Evolutionary conservation across 495 filamentous ascomycete genomes (phyloP).

Genomic region (Cercophora newfieldiana): DNA sequence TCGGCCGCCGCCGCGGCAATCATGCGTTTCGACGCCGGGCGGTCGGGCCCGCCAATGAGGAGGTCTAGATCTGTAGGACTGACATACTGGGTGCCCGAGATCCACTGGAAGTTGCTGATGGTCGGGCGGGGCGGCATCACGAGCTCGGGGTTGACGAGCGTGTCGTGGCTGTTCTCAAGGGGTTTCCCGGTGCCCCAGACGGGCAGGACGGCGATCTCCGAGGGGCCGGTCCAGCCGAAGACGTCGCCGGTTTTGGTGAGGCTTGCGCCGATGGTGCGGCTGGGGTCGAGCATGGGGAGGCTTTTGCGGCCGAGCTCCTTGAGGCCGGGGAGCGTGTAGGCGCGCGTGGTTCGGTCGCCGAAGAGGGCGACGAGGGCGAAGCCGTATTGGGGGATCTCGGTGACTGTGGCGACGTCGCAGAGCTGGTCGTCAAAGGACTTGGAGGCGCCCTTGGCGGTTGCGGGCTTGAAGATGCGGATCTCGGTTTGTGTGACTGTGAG

Average conservation of each 20-base stretch:
- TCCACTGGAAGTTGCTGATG: conserved; percentile 94
- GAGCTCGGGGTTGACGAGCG: conserved; percentile 71
- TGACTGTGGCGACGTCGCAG: conserved; percentile 75
- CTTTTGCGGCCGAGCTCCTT: conserved; percentile 76
- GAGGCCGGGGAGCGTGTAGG: conserved; percentile 80
- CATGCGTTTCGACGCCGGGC: conserved; percentile 82
- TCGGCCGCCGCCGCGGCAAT: conserved; percentile 47
- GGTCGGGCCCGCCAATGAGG: conserved; percentile 83
- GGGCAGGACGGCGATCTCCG: conserved; percentile 75
- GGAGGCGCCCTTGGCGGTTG: conserved; percentile 79
- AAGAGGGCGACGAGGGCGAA: conserved; percentile 82
- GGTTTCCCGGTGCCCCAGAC: conserved; percentile 72
- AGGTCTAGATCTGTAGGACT: conserved; percentile 88
- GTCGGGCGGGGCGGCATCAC: conserved; percentile 80
- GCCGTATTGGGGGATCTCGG: conserved; percentile 68
- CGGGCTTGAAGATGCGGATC: conserved; percentile 81
- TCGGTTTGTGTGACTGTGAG: conserved; percentile 68
- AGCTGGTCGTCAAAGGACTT: conserved; percentile 81
- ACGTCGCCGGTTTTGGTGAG: conserved; percentile 78
- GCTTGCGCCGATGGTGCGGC: conserved; percentile 62
- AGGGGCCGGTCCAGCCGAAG: conserved; percentile 85
- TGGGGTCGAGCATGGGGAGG: conserved; percentile 68
- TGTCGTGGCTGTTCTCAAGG: conserved; percentile 62
- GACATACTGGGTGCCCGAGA: conserved; percentile 90
- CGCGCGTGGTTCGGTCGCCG: conserved; percentile 71